These are phyloP conservation scores for Camelina hispida DNA, from an alignment of 345 rosid genomes.

Conservation along the genomic window DNA sequence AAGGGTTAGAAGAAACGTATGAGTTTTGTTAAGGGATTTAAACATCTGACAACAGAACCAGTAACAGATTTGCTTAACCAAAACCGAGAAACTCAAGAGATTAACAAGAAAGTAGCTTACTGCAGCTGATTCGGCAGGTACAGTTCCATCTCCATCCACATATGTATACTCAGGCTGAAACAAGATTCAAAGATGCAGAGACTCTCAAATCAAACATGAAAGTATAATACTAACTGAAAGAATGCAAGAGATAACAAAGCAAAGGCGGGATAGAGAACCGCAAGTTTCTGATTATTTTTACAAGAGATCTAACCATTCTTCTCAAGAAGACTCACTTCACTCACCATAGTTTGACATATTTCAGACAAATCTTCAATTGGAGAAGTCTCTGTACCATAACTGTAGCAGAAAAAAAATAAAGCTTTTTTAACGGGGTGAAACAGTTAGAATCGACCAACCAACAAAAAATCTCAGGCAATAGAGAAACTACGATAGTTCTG, in stretches of 20 bases:
- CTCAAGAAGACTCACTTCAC: constrained; percentile 39
- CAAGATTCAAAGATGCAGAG: constrained; percentile 11
- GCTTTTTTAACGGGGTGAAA: constrained; percentile 1
- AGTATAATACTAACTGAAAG: background rate
- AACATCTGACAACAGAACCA: constrained; percentile 24
- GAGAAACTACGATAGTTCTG: background rate
- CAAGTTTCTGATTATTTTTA: background rate
- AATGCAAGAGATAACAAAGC: background rate
- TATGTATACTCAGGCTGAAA: constrained; percentile 75
- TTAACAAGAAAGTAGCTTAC: constrained; percentile 47
- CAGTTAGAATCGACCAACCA: constrained; percentile 1
- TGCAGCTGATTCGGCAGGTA: constrained; percentile 84
- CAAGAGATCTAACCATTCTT: background rate
- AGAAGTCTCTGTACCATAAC: constrained; percentile 80
- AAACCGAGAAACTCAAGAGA: constrained; percentile 1
- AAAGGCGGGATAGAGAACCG: background rate
- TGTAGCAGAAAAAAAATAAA: constrained; percentile 43
- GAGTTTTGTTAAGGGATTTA: background rate
- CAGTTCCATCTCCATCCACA: constrained; percentile 96
- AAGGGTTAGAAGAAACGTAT: background rate
- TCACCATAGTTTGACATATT: constrained; percentile 78
- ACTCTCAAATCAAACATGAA: constrained; percentile 4
- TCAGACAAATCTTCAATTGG: constrained; percentile 78
- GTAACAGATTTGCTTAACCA: background rate
- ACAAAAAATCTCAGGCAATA: constrained; percentile 1